Conservation (phyloP, 306 rosid species). For the Lagenaria siceraria region DNA sequence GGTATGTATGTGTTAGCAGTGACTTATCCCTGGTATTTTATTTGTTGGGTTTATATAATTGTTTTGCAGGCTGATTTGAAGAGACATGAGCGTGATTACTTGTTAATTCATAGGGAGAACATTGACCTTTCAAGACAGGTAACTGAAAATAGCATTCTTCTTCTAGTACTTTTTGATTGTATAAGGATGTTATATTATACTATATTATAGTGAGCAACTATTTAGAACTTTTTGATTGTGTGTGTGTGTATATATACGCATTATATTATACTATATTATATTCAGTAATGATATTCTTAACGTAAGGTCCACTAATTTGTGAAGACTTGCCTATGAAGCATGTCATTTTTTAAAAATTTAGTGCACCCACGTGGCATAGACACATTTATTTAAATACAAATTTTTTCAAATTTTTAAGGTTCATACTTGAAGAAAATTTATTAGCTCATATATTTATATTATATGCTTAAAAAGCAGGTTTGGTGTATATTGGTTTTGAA, state of each 20-base stretch:
- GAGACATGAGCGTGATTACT: conserved; percentile 67
- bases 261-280: not conserved
- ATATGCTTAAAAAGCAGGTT: not conserved
- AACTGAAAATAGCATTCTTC: conserved; percentile 6
- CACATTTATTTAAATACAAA: not conserved
- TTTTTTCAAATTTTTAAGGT: not conserved
- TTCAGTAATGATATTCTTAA: not conserved
- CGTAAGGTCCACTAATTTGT: not conserved
- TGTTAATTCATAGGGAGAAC: conserved; percentile 58
- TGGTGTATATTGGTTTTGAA: not conserved
- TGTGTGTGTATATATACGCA: too few species aligned
- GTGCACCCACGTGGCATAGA: not conserved
- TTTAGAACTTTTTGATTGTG: not conserved
- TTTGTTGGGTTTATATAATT: conserved; percentile 12
- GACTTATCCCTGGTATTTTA: not conserved
- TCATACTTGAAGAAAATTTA: too few species aligned
- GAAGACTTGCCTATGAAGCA: not conserved
- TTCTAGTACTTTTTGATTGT: not conserved
- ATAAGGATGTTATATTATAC: too few species aligned
- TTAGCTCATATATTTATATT: not conserved
- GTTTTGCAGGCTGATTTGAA: conserved; percentile 54
- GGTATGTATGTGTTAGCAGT: conserved; percentile 21
- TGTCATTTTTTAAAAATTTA: not conserved
- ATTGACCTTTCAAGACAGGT: conserved; percentile 82
- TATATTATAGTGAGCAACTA: too few species aligned